Percentiles rank a stretch among this genome's conserved stretches.
Conservation (phyloP, 192 early-diverging fungal genomes). For the Cladochytrium replicatum region DNA sequence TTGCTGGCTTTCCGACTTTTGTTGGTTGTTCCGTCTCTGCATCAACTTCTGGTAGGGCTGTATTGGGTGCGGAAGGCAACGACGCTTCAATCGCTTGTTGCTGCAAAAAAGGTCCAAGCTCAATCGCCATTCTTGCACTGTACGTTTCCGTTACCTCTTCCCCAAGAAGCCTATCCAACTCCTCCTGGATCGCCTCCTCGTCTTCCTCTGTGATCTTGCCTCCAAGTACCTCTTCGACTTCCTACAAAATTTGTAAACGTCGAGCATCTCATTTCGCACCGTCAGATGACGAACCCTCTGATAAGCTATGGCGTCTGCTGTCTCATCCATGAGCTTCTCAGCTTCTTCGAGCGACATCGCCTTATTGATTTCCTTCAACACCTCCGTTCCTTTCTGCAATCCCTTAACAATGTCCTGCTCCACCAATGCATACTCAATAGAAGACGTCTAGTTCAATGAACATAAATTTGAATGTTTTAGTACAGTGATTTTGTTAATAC, state of each 20-base stretch:
- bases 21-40: too few species aligned
- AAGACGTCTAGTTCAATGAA: conserved; percentile 44
- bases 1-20: too few species aligned
- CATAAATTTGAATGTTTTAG: neutral
- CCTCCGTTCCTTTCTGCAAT: conserved; percentile 75
- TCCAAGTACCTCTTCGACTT: conserved; percentile 72
- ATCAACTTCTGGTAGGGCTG: too few species aligned
- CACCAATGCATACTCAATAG: conserved; percentile 87
- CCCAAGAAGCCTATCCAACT: conserved; percentile 61
- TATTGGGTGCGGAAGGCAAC: too few species aligned
- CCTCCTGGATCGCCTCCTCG: conserved; percentile 72
- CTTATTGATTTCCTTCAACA: conserved; percentile 73
- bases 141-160: too few species aligned
- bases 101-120: too few species aligned
- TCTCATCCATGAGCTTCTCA: conserved; percentile 90
- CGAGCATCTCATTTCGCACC: neutral
- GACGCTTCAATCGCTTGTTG: too few species aligned
- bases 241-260: too few species aligned
- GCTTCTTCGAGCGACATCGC: conserved; percentile 87
- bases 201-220: conserved; percentile 69
- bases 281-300: conserved; percentile 56
- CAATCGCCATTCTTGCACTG: too few species aligned
- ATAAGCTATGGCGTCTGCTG: conserved; percentile 89
- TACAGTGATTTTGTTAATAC: too few species aligned
- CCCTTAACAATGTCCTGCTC: conserved; percentile 84